Evolutionary conservation across 345 rosid genomes (phyloP), one percentile per base, ranked within the genome.

Genomic region (Populus alba): DNA sequence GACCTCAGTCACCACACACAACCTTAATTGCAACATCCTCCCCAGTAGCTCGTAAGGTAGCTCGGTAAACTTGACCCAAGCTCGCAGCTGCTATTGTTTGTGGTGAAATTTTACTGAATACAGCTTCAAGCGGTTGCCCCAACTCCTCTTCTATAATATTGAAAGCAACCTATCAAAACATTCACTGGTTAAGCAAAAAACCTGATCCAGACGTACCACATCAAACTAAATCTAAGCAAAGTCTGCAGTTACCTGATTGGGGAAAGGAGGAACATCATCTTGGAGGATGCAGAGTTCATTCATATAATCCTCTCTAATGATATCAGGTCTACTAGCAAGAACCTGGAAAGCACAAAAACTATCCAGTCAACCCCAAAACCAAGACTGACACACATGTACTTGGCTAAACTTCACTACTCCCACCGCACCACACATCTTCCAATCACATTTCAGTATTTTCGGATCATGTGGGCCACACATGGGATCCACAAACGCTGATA

Each of bases 11-110:
- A 75, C 70, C 29, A 75, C 16, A 75, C 59, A 82, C 83, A 83
- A 95, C 99, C 98, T 95, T 95, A 81, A 95, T 92, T 29, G 99
- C 99, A 82, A 93, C 99, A 77, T 95, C 98, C 79, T 93, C 99
- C 68, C 98, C 99, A 0, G 98, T 84, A 55, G 88, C 86, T 66
- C 89, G 87, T 77, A 95, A 87, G 72, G 99, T 95, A 84, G 99
- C 99, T 79, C 98, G 88, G 81, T 95, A 95, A 83, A 95, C 99
- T 89, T 95, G 96, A 70, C 99, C 99, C 83, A 93, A 87, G 79
- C 99, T 93, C 51, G 99, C 99, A 78, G 99, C 99, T 43, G 99
- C 99, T 75, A 95, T 95, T 4, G 99, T 95, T 63, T 59, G 83
- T 16, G 97, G 78, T 20, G 97, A 91, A 85, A 95, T 95, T 85